phyloP scores from a whole-genome alignment of 2,329 filamentous ascomycete genomes.

The Ampelomyces quisqualis region DNA sequence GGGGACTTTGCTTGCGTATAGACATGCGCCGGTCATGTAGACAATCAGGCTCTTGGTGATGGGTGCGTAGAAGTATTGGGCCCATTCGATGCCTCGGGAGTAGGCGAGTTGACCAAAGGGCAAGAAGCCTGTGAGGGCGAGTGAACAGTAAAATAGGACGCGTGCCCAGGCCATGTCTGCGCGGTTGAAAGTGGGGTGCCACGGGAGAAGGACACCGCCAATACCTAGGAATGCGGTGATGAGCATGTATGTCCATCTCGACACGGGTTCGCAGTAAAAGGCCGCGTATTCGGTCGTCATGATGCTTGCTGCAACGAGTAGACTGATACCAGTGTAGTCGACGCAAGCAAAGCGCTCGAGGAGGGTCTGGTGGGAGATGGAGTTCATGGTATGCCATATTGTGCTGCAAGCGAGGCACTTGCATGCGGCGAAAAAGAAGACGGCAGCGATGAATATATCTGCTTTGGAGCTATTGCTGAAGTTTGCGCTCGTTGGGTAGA shows the following conservation, averaged over 20 bases:
- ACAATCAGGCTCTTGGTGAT: constrained; percentile 83
- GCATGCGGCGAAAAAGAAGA: constrained; percentile 95
- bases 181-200: constrained; percentile 94
- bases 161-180: constrained; percentile 89
- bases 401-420: constrained; percentile 94
- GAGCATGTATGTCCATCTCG: constrained; percentile 81
- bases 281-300: constrained; percentile 98
- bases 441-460: constrained; percentile 85
- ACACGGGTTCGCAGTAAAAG: constrained; percentile 93
- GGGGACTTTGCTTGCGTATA: constrained; percentile 90
- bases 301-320: constrained; percentile 93
- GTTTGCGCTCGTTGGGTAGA: constrained; percentile 85
- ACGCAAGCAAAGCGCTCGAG: constrained; percentile 97
- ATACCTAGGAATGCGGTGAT: constrained; percentile 79
- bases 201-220: constrained; percentile 86
- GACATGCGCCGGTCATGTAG: constrained; percentile 77
- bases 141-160: constrained; percentile 85
- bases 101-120: constrained; percentile 81
- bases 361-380: constrained; percentile 82
- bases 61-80: constrained; percentile 85
- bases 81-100: constrained; percentile 75
- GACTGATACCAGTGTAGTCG: constrained; percentile 95
- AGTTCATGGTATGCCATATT: constrained; percentile 99
- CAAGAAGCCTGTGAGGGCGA: constrained; percentile 84
- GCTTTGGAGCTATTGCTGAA: constrained; percentile 84